Percentiles rank a stretch among this genome's conserved stretches.
These are phyloP conservation scores for Protostelium mycophagum DNA, from an alignment of 78 protist genomes.

Conservation along the genomic window DNA sequence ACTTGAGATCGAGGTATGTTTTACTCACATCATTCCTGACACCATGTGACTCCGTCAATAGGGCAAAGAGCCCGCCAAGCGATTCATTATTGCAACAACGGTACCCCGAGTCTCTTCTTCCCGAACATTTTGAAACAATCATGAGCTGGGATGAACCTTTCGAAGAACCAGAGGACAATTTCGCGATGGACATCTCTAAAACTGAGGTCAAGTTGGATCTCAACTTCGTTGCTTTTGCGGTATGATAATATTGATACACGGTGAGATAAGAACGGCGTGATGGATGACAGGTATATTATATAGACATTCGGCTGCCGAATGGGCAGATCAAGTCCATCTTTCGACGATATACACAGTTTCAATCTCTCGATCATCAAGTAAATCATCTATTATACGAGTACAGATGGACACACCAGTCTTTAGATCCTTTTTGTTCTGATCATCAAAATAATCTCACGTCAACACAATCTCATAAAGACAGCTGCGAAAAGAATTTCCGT, in stretches of 20 bases:
- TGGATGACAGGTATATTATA: neutral
- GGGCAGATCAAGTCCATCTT: neutral
- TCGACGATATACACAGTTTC: neutral
- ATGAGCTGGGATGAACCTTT: too few relatives aligned
- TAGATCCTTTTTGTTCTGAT: neutral
- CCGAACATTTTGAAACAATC: too few relatives aligned
- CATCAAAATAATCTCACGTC: neutral
- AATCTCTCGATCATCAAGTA: neutral
- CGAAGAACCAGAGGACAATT: too few relatives aligned
- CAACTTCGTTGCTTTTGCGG: neutral
- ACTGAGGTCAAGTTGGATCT: neutral
- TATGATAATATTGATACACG: too few relatives aligned
- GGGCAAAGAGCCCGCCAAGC: too few relatives aligned
- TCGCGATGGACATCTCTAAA: too few relatives aligned
- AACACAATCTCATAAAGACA: neutral
- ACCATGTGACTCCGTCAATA: too few relatives aligned
- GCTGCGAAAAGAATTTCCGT: neutral
- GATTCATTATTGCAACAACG: too few relatives aligned
- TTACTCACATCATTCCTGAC: too few relatives aligned
- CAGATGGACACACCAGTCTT: too few relatives aligned
- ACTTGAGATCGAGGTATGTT: too few relatives aligned
- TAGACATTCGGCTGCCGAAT: neutral
- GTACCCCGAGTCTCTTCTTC: too few relatives aligned
- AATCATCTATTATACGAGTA: neutral
- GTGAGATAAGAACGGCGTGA: neutral